These are phyloP conservation scores for Carallia brachiata DNA, from an alignment of 345 rosid species.

Conservation along the genomic window DNA sequence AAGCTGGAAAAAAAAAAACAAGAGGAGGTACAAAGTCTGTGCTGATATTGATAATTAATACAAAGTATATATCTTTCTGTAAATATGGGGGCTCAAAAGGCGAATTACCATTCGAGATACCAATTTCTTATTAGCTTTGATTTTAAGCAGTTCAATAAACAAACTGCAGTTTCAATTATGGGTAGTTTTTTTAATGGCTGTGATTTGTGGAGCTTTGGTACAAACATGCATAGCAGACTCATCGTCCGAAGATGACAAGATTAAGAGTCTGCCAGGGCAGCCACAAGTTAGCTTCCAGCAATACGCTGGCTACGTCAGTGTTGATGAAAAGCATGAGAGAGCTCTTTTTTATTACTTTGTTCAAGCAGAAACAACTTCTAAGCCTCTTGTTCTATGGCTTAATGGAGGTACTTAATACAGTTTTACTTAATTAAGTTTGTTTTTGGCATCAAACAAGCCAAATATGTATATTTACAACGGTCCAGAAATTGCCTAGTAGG, in stretches of 20 bases:
- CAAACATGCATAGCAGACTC: background rate
- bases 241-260: background rate
- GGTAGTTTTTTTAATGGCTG: background rate
- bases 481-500: too few relatives aligned
- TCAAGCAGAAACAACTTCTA: slow-evolving; percentile 16
- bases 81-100: too few relatives aligned
- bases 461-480: too few relatives aligned
- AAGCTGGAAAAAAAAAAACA: too few relatives aligned
- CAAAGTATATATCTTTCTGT: too few relatives aligned
- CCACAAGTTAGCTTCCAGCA: slow-evolving; percentile 15
- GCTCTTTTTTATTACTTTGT: slow-evolving; percentile 20
- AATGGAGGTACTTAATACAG: slow-evolving; percentile 10
- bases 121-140: too few relatives aligned
- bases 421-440: background rate
- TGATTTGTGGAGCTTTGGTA: background rate
- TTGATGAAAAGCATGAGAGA: slow-evolving; percentile 5
- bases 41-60: too few relatives aligned
- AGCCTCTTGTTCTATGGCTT: slow-evolving; percentile 24
- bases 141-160: too few relatives aligned
- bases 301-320: slow-evolving; percentile 13
- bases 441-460: too few relatives aligned
- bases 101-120: too few relatives aligned
- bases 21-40: too few relatives aligned
- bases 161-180: background rate
- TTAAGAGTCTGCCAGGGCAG: slow-evolving; percentile 18